Evolutionary conservation across 495 filamentous ascomycete species (phyloP).

Genomic region (Penicillium coprophilum): DNA sequence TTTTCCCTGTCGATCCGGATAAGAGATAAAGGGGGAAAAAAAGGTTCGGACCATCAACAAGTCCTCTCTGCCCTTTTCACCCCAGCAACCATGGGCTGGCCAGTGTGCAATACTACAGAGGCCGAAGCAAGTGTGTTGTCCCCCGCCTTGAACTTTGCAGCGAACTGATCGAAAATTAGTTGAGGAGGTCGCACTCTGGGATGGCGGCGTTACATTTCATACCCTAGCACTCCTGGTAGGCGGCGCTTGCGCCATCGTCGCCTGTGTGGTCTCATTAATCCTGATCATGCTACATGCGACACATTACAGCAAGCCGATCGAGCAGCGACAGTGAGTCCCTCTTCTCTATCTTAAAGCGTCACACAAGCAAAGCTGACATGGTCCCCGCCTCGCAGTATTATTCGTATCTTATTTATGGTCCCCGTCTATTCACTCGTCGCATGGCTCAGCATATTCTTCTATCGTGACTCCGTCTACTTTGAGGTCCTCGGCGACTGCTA

Average conservation of each 20-base stretch:
- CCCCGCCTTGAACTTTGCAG: not conserved
- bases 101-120: constrained; percentile 52
- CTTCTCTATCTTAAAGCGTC: not conserved
- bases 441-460: constrained; percentile 74
- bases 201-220: constrained; percentile 51
- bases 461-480: constrained; percentile 80
- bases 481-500: constrained; percentile 81
- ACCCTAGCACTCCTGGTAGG: constrained; percentile 47
- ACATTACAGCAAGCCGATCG: constrained; percentile 78
- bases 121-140: constrained; percentile 40
- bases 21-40: constrained; percentile 26
- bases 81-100: constrained; percentile 44
- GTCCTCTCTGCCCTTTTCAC: constrained; percentile 12
- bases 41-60: constrained; percentile 1
- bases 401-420: constrained; percentile 89
- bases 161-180: constrained; percentile 33
- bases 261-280: constrained; percentile 42
- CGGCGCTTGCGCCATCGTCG: constrained; percentile 47
- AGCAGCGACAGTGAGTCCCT: constrained; percentile 69
- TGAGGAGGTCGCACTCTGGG: constrained; percentile 46
- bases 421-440: constrained; percentile 79
- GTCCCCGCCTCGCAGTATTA: constrained; percentile 58
- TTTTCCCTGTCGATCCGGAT: constrained; percentile 28
- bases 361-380: constrained; percentile 14
- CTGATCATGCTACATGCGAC: constrained; percentile 75